Base-by-base conservation (phyloP, 83 land plant species). In the Larix sibirica region DNA sequence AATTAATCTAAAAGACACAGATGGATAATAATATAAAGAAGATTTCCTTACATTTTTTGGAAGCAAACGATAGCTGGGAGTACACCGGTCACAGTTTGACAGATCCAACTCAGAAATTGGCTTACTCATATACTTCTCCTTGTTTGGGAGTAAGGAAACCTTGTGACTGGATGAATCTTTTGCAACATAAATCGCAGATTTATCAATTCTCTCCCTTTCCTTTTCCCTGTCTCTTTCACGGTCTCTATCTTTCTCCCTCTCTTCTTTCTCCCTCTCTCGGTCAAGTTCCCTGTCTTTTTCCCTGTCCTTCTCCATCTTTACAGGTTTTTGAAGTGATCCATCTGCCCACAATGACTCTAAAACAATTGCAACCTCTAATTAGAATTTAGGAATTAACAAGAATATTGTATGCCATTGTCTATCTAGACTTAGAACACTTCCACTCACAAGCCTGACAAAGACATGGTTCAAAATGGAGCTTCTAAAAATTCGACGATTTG, bases 71-170 rank as follows among this genome's bases (percentile, higher is more conserved):
- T 89, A 90, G 77, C 92, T 90, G 13, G 92, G 92, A 44, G 89
- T 90, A 69, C 92, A 90, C 17, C 85, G 89, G 62, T 83, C 91
- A 80, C 83, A 86, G 70, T 66, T 77, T 36, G 92, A 88, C 42
- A 90, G 87, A 83, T 89, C 92, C 33, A 90, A 87, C 88, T 90
- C 92, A 23, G 89, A 89, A 13, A 90, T 88, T 13, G 90, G 90
- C 50, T 93, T 89, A 64, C 81, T 88, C 68, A 84, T 80, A 65
- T 87, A 95, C 81, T 96, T 94, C 44, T 92, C 96, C 80, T 95
- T 96, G 83, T 79, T 91, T 26, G 92, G 24, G 73, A 81, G 77
- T 26, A 77, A 16, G 74, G 93, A 77, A 79, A 80, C 88, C 88
- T 89, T 93, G 36, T 90, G 96, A 77, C 63, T 20, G 4, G 82